Conservation (phyloP, 2,329 filamentous ascomycete species). For the Alternaria sp. region DNA sequence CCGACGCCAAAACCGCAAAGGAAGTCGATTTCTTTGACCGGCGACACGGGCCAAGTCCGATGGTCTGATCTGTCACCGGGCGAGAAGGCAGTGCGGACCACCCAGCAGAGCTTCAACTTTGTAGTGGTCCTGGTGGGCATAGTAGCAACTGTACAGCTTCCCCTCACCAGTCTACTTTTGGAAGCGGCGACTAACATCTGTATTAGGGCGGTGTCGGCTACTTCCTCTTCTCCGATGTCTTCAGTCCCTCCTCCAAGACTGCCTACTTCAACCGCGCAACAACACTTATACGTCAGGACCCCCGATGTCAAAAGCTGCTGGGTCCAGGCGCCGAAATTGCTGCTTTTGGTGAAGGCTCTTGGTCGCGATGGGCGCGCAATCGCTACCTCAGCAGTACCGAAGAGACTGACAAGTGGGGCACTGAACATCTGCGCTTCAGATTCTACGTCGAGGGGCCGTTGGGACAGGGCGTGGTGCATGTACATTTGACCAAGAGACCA, state of each 20-base stretch:
- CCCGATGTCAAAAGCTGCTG: constrained; percentile 73
- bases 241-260: constrained; percentile 75
- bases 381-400: constrained; percentile 66
- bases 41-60: constrained; percentile 80
- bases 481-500: constrained; percentile 76
- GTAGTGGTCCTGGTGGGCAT: constrained; percentile 76
- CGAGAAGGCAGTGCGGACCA: constrained; percentile 84
- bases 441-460: constrained; percentile 83
- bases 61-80: constrained; percentile 77
- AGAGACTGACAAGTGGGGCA: constrained; percentile 74
- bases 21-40: constrained; percentile 79
- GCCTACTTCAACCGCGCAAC: constrained; percentile 88
- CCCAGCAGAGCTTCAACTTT: constrained; percentile 91
- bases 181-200: not conserved
- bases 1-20: constrained; percentile 58
- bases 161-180: not conserved
- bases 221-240: constrained; percentile 47
- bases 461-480: constrained; percentile 73
- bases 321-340: constrained; percentile 76
- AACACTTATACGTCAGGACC: constrained; percentile 75
- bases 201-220: constrained; percentile 71
- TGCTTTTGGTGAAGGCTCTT: constrained; percentile 81
- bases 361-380: constrained; percentile 78
- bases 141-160: constrained; percentile 70
- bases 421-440: constrained; percentile 81